phyloP scores from a whole-genome alignment of 2,329 filamentous ascomycete genomes.

The Calonectria ilicicola region DNA sequence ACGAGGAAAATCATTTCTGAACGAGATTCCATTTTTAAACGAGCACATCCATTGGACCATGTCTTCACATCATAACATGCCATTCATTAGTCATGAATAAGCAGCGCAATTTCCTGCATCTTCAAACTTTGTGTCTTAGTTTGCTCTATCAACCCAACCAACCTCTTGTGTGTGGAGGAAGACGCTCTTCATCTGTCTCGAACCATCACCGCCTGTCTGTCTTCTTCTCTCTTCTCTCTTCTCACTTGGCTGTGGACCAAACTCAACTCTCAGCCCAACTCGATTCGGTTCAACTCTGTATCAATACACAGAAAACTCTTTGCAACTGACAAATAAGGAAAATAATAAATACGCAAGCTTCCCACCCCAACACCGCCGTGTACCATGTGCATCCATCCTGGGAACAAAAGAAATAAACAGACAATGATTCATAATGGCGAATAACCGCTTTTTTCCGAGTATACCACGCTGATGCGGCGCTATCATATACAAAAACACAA shows the following conservation, averaged over 20 bases:
- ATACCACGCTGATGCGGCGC: conserved; percentile 11
- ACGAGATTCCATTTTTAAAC: too few species aligned
- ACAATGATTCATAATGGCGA: conserved; percentile 26
- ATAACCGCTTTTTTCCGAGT: conserved; percentile 16
- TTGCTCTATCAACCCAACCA: conserved; percentile 3
- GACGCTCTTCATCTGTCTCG: background rate
- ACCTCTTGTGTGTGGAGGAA: too few species aligned
- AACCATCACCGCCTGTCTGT: too few species aligned
- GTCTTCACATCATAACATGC: background rate
- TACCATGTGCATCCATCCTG: conserved; percentile 6
- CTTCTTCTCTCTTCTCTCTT: background rate
- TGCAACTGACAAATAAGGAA: background rate
- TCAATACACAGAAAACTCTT: conserved; percentile 3
- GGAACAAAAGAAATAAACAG: background rate
- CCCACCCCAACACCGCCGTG: conserved; percentile 11
- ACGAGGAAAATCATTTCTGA: too few species aligned
- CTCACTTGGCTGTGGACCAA: background rate
- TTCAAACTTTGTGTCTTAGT: conserved; percentile 1
- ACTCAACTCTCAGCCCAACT: background rate
- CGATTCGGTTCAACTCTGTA: background rate
- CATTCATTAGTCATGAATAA: background rate
- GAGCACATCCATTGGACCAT: too few species aligned
- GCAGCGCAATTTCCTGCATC: background rate
- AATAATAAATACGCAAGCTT: background rate
- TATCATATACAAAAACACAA: conserved; percentile 43